Base-by-base conservation (phyloP, 2,329 filamentous ascomycete genomes). In the Apiospora marii region DNA sequence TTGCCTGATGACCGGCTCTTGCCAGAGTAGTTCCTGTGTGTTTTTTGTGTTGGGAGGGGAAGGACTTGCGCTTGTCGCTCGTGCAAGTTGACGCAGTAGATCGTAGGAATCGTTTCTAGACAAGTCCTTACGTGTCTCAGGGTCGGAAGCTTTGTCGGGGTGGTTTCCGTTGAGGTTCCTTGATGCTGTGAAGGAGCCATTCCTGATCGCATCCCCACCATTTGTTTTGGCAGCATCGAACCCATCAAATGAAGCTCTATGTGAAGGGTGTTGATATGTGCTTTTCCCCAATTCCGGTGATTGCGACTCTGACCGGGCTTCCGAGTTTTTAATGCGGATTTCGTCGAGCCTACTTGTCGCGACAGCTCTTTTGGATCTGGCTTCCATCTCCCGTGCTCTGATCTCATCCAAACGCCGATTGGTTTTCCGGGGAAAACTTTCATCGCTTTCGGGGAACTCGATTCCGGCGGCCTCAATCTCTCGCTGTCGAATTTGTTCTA, bases 371-470 rank as follows among this genome's bases (percentile, higher is more conserved):
- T 80, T 85, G 6, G 88, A 86, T 37, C 86, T 75, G 2, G 82
- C 83, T 43, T 84, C 81, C 67, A 80, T 81, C 76, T 88, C 86
- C 30, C 82, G 81, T 64, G 82, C 81, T 49, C 83, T 80, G 67
- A 89, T 85, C 37, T 88, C 85, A 61, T 89, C 87, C 12, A 89
- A 76, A 69, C 85, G 86, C n/a, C 82, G 84, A 74, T 85, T 87
- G 22, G 70, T 72, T 74, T 75, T 75, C 67, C 64, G 77, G n/a
- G 70, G 71, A 19, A 70, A 58, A 19, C 73, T 70, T 16, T 69
- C 70, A 16, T 75, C 72, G 34, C 75, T 74, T 48, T 78, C 78
- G 22, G 75, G 73, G 41, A 79, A 76, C 43, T 74, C 75, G 53
- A 73, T 72, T 73, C 76, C 76, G 70, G 78, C 76, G 72, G 77